Evolutionary conservation across 306 rosid species (phyloP), one percentile per base, ranked within the genome.

Genomic region (Styphnolobium japonicum): DNA sequence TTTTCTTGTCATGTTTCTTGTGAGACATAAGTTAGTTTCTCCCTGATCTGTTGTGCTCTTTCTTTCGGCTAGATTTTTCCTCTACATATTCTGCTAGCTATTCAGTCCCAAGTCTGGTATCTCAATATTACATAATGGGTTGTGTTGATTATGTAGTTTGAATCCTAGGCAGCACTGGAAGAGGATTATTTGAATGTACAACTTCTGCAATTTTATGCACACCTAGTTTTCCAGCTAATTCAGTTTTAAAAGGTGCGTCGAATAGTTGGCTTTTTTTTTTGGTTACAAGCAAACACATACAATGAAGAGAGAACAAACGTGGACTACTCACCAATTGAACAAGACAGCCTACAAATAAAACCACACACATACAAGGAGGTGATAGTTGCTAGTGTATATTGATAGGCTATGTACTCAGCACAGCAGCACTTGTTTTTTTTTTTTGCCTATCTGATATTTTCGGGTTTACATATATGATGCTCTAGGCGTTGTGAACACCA

Each of bases 1-100:
- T 56, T n/a, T 71, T 57, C 79, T 62, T 70, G 76, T 71, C 76
- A 75, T 75, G 79, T 83, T 76, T 66, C 46, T 71, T 49, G 80
- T 76, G 80, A 52, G 67, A 14, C 37, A 71, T 73, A 34, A 77
- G 69, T 63, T 86, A 68, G 85, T 70, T 48, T 82, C 64, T 62
- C 31, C 81, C 48, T 40, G 58, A 33, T 68, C 29, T 64, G 67
- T 56, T 42, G 4, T 63, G 67, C 25, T 58, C 45, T 77, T 81
- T 66, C 57, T 62, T 68, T 27, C 31, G 42, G 67, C 79, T 21
- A 81, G 65, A 55, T 43, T 23, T 23, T 77, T 62, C 45, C 36
- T 80, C 58, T 68, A 21, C 48, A 15, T 76, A 67, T 57, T 70
- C 82, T 55, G 48, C 58, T 70, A 63, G 73, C 74, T 64, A 79